Evolutionary conservation across 2,329 filamentous ascomycete species (phyloP).

Genomic region (Emmonsiellopsis sp.): DNA sequence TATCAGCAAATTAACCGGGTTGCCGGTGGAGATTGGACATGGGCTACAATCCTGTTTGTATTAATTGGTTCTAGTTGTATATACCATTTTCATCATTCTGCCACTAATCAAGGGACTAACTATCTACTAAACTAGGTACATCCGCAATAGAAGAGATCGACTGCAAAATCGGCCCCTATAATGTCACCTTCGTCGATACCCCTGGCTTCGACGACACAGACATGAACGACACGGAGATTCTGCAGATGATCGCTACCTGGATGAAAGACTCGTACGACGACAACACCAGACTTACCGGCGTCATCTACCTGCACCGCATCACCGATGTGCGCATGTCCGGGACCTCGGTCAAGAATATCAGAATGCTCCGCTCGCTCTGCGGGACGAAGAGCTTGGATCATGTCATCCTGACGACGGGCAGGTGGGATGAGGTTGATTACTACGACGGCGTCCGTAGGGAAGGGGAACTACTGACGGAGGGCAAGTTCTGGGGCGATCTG

Average conservation of each 20-base stretch:
- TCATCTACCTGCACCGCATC: slow-evolving; percentile 34
- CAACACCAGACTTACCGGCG: slow-evolving; percentile 18
- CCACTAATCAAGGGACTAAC: not conserved
- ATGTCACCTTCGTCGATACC: not conserved
- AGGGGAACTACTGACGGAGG: not conserved
- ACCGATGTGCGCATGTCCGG: slow-evolving; percentile 24
- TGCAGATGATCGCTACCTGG: not conserved
- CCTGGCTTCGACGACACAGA: not conserved
- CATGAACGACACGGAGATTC: not conserved
- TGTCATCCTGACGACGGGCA: slow-evolving; percentile 30
- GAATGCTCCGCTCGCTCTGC: slow-evolving; percentile 31
- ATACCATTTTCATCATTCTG: not conserved
- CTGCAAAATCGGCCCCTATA: not conserved
- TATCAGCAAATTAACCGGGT: not conserved
- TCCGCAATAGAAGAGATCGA: not conserved
- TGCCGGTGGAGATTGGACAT: not conserved
- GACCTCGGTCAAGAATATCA: slow-evolving; percentile 22
- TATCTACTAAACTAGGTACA: not conserved
- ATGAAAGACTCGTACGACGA: slow-evolving; percentile 5
- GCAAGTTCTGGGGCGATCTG: not conserved
- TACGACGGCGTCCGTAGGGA: not conserved
- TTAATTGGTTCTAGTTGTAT: not conserved
- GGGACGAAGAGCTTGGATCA: slow-evolving; percentile 23
- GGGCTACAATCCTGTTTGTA: not conserved
- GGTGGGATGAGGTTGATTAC: slow-evolving; percentile 18